Percentiles rank a stretch among this genome's conserved stretches.
These are phyloP conservation scores for Umbelopsis sp. DNA, from an alignment of 192 early-diverging fungal genomes.

Conservation along the genomic window DNA sequence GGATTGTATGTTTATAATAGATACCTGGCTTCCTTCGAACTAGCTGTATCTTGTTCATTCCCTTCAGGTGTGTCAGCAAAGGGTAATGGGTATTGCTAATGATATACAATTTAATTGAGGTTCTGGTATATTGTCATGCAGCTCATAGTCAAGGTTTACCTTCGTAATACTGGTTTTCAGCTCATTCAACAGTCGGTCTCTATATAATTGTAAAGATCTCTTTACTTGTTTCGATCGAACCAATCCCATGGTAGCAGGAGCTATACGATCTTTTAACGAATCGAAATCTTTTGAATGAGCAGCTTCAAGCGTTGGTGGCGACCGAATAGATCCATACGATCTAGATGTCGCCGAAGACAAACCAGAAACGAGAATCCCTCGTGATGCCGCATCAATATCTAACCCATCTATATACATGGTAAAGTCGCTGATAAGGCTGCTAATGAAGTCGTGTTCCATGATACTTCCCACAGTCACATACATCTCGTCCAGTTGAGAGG, in stretches of 20 bases:
- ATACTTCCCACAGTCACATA: constrained; percentile 63
- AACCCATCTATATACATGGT: constrained; percentile 51
- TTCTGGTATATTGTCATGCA: too few relatives aligned
- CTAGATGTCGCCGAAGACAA: not conserved
- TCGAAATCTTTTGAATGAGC: constrained; percentile 10
- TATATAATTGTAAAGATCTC: constrained; percentile 71
- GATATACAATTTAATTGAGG: too few relatives aligned
- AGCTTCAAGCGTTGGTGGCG: not conserved
- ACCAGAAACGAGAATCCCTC: not conserved
- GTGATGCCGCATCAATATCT: constrained; percentile 35
- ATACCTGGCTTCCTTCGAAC: not conserved
- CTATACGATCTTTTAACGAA: constrained; percentile 54
- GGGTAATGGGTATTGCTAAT: constrained; percentile 46
- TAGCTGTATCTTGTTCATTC: not conserved
- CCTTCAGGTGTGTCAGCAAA: constrained; percentile 11
- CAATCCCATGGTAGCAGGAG: constrained; percentile 78
- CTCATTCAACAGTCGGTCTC: constrained; percentile 75
- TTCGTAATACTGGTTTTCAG: constrained; percentile 78
- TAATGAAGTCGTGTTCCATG: constrained; percentile 77
- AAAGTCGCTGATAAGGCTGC: constrained; percentile 64
- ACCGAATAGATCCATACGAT: constrained; percentile 37
- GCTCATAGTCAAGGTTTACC: constrained; percentile 40
- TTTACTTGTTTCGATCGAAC: constrained; percentile 71
- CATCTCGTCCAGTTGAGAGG: constrained; percentile 65
- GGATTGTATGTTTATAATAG: not conserved